These are phyloP conservation scores for Spiraea crenata DNA, from an alignment of 331 rosid genomes.

Conservation along the genomic window DNA sequence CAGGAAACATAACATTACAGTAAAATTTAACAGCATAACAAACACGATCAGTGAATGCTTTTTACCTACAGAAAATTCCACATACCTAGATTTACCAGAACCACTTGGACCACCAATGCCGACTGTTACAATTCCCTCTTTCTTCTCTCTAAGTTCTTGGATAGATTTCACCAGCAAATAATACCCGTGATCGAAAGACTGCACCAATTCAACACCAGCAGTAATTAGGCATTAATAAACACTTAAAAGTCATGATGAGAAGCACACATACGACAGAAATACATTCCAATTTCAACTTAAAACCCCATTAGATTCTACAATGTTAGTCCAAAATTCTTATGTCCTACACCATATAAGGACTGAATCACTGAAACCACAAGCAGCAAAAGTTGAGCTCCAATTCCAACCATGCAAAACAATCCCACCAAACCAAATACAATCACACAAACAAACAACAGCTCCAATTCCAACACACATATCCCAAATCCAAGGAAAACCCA, in stretches of 20 bases:
- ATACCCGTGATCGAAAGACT: conserved; percentile 98
- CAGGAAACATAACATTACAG: conserved; percentile 39
- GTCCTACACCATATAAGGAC: conserved; percentile 5
- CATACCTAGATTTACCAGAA: conserved; percentile 92
- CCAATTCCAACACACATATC: neutral
- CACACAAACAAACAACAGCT: neutral
- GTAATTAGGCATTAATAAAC: conserved; percentile 25
- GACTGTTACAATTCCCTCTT: conserved; percentile 81
- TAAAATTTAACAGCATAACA: conserved; percentile 5
- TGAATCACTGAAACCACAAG: neutral
- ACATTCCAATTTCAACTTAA: neutral
- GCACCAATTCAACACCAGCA: conserved; percentile 43
- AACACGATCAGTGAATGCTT: conserved; percentile 23
- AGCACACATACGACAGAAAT: neutral
- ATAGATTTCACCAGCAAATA: conserved; percentile 91
- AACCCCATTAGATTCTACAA: neutral
- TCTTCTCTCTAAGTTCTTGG: conserved; percentile 95
- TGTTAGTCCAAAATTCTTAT: conserved; percentile 2
- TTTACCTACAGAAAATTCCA: conserved; percentile 15
- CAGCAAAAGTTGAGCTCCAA: neutral
- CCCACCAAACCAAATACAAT: neutral
- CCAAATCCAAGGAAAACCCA: conserved; percentile 13
- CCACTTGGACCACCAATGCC: conserved; percentile 99
- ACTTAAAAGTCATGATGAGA: neutral
- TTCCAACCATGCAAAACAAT: neutral